Conservation (phyloP, 2,329 filamentous ascomycete genomes). For the Dactylellina cionopaga region DNA sequence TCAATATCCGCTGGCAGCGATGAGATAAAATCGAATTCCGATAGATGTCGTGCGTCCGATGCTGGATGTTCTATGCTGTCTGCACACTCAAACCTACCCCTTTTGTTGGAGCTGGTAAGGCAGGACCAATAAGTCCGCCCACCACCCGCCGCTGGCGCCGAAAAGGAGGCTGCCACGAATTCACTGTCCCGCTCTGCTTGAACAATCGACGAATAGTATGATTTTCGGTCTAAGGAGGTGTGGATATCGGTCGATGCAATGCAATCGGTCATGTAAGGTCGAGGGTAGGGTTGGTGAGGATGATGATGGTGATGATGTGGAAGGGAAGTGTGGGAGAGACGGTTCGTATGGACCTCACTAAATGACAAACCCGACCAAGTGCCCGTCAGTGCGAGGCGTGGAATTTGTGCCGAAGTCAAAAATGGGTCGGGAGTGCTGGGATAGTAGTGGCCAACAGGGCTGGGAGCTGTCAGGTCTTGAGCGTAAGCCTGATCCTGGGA, state of each 20-base stretch:
- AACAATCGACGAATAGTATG: conserved; percentile 40
- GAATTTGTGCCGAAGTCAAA: conserved; percentile 13
- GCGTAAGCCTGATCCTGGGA: conserved; percentile 44
- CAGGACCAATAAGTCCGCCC: conserved; percentile 49
- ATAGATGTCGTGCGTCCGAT: conserved; percentile 50
- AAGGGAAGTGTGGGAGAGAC: conserved; percentile 24
- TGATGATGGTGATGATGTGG: conserved; percentile 42
- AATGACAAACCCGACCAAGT: conserved; percentile 25
- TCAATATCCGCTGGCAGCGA: conserved; percentile 47
- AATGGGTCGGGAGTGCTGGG: conserved; percentile 20
- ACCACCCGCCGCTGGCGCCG: conserved; percentile 48
- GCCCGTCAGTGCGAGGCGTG: conserved; percentile 20
- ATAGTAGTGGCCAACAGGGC: conserved; percentile 5
- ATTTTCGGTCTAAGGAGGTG: conserved; percentile 22
- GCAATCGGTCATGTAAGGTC: conserved; percentile 52
- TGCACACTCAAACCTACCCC: conserved; percentile 52
- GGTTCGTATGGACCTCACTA: conserved; percentile 29
- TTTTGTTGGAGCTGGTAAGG: conserved; percentile 51
- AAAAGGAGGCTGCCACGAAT: conserved; percentile 52
- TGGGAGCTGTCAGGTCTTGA: conserved; percentile 9
- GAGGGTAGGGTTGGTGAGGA: conserved; percentile 31
- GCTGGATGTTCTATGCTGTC: conserved; percentile 35
- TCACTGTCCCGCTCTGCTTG: conserved; percentile 24
- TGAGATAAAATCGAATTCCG: conserved; percentile 51
- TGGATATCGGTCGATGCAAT: conserved; percentile 49